Percentiles rank a stretch among this genome's conserved stretches.
phyloP scores from a whole-genome alignment of 2,329 filamentous ascomycete genomes.

The Fusarium sp. region DNA sequence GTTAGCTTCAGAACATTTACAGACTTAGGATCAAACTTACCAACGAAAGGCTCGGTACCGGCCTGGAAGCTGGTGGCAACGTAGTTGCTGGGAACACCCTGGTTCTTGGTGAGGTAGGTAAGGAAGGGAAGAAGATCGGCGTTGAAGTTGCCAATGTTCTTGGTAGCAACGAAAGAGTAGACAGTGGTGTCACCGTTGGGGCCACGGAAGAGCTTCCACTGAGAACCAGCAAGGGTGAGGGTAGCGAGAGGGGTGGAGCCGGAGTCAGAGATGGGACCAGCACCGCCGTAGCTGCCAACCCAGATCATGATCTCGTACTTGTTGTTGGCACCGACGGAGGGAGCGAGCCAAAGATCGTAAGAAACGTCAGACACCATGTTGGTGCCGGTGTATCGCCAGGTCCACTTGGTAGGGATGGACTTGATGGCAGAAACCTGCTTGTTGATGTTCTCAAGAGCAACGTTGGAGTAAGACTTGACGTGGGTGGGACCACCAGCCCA shows the following conservation, averaged over 20 bases:
- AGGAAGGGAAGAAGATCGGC: conserved; percentile 73
- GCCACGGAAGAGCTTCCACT: conserved; percentile 74
- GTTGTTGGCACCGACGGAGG: conserved; percentile 58
- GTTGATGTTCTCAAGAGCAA: conserved; percentile 56
- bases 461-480: conserved; percentile 64
- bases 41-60: conserved; percentile 72
- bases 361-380: conserved; percentile 68
- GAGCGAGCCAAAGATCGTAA: conserved; percentile 73
- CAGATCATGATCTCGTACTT: conserved; percentile 78
- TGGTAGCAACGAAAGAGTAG: conserved; percentile 66
- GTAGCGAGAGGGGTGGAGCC: conserved; percentile 52
- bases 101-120: conserved; percentile 65
- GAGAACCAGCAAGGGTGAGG: conserved; percentile 66
- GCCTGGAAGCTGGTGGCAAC: conserved; percentile 46
- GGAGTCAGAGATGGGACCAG: conserved; percentile 65
- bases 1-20: neutral
- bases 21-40: conserved; percentile 39
- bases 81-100: conserved; percentile 55
- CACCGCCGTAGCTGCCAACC: conserved; percentile 71
- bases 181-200: conserved; percentile 72
- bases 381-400: conserved; percentile 52
- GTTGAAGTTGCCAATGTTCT: conserved; percentile 65
- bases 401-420: conserved; percentile 56
- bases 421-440: conserved; percentile 56
- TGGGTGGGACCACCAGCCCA: conserved; percentile 58